Conservation (phyloP, 352 stramenopile genomes). For the Globisporangium cylindrosporum region DNA sequence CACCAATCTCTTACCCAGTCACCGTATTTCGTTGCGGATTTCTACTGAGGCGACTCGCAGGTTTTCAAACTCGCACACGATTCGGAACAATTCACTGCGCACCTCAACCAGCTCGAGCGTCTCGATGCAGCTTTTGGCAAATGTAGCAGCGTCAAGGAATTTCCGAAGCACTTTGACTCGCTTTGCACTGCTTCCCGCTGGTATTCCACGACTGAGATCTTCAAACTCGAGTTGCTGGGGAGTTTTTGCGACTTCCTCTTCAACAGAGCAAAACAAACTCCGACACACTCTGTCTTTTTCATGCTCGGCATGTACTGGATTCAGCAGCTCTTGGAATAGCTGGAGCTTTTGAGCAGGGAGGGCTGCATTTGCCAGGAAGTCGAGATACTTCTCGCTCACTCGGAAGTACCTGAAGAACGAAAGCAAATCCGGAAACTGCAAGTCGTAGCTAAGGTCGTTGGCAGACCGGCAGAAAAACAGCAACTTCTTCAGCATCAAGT, state of each 20-base stretch:
- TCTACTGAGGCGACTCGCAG: conserved; percentile 19
- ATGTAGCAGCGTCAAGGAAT: conserved; percentile 21
- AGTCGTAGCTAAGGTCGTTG: conserved; percentile 40
- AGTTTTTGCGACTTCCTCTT: conserved; percentile 47
- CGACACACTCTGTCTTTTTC: conserved; percentile 39
- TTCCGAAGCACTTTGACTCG: conserved; percentile 23
- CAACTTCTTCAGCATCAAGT: conserved; percentile 30
- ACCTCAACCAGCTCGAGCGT: conserved; percentile 47
- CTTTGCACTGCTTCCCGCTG: conserved; percentile 33
- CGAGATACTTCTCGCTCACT: background rate
- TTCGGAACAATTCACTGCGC: conserved; percentile 25
- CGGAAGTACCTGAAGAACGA: conserved; percentile 19
- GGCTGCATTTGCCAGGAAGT: conserved; percentile 23
- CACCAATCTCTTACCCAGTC: background rate
- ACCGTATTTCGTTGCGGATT: background rate
- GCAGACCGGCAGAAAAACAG: conserved; percentile 28
- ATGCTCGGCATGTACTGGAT: conserved; percentile 38
- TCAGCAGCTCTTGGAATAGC: conserved; percentile 28
- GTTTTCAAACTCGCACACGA: conserved; percentile 57
- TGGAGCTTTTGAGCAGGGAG: conserved; percentile 31
- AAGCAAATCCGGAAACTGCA: conserved; percentile 28
- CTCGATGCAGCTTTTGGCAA: conserved; percentile 28
- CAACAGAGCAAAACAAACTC: conserved; percentile 60
- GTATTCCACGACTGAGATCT: conserved; percentile 40
- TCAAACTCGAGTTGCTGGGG: conserved; percentile 56